These are phyloP conservation scores for Lipomyces yamanashiensis DNA, from an alignment of 805 yeast genomes.

Conservation along the genomic window DNA sequence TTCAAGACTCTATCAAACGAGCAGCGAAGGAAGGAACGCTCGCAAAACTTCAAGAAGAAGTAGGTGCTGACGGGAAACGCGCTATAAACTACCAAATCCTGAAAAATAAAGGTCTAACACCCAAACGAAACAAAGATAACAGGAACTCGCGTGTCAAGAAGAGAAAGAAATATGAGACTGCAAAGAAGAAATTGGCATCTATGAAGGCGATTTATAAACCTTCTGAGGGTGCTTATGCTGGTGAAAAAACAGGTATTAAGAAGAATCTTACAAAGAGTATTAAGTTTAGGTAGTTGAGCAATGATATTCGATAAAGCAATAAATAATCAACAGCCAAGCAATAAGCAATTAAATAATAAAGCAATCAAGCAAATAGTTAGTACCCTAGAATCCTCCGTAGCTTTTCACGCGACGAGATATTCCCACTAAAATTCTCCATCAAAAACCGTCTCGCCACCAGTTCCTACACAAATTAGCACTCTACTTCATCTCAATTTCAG, in stretches of 20 bases:
- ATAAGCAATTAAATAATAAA: not conserved
- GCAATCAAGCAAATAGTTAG: not conserved
- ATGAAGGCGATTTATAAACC: conserved; percentile 85
- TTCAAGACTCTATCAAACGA: conserved; percentile 24
- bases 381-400: conserved; percentile 8
- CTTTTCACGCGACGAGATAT: conserved; percentile 8
- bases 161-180: conserved; percentile 95
- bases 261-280: conserved; percentile 89
- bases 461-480: conserved; percentile 23
- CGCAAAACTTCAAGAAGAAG: conserved; percentile 67
- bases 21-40: conserved; percentile 87
- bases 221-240: conserved; percentile 76
- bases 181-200: conserved; percentile 89
- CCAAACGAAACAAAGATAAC: conserved; percentile 88
- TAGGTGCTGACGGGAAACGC: conserved; percentile 85
- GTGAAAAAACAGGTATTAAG: conserved; percentile 97
- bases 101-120: conserved; percentile 95
- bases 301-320: not conserved
- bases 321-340: not conserved
- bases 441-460: conserved; percentile 44
- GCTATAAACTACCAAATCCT: conserved; percentile 92
- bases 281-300: conserved; percentile 53
- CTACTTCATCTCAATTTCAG: not conserved
- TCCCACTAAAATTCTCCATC: conserved; percentile 35
- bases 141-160: conserved; percentile 96